Evolutionary conservation across 2,329 filamentous ascomycete genomes (phyloP).

Genomic region (Aureobasidium sp.): DNA sequence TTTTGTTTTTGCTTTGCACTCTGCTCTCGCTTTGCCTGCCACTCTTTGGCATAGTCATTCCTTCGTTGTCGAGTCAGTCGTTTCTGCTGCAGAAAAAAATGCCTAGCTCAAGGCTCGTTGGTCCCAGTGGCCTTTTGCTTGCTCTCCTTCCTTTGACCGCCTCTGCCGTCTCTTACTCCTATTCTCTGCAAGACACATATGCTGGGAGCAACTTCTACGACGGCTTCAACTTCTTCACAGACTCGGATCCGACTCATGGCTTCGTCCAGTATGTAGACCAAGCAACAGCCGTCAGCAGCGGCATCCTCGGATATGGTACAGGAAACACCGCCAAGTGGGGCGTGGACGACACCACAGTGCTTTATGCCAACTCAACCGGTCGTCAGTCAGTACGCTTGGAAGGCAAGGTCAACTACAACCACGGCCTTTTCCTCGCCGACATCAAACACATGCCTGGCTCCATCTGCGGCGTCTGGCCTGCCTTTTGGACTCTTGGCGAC

Average conservation of each 20-base stretch:
- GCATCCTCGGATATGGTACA: constrained; percentile 20
- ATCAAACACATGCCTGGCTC: constrained; percentile 45
- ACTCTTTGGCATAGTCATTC: neutral
- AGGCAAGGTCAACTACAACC: constrained; percentile 39
- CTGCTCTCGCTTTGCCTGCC: neutral
- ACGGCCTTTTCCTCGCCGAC: constrained; percentile 43
- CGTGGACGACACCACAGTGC: constrained; percentile 15
- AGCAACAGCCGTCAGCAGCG: constrained; percentile 40
- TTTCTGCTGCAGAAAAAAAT: neutral
- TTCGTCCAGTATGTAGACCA: constrained; percentile 64
- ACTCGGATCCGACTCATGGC: constrained; percentile 63
- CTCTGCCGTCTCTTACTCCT: constrained; percentile 18
- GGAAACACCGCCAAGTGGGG: constrained; percentile 17
- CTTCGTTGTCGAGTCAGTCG: neutral
- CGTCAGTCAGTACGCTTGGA: constrained; percentile 41
- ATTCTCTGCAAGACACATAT: constrained; percentile 43
- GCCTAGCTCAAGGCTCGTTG: constrained; percentile 4
- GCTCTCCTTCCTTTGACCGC: neutral
- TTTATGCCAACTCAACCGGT: constrained; percentile 16
- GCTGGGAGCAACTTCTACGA: constrained; percentile 42
- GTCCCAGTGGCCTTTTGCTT: neutral
- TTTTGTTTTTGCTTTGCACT: neutral
- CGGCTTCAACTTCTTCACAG: constrained; percentile 47
- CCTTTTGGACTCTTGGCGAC: constrained; percentile 31
- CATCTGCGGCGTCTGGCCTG: constrained; percentile 44